Evolutionary conservation across 192 early-diverging fungal species (phyloP).

Genomic region (Backusella morwellensis): DNA sequence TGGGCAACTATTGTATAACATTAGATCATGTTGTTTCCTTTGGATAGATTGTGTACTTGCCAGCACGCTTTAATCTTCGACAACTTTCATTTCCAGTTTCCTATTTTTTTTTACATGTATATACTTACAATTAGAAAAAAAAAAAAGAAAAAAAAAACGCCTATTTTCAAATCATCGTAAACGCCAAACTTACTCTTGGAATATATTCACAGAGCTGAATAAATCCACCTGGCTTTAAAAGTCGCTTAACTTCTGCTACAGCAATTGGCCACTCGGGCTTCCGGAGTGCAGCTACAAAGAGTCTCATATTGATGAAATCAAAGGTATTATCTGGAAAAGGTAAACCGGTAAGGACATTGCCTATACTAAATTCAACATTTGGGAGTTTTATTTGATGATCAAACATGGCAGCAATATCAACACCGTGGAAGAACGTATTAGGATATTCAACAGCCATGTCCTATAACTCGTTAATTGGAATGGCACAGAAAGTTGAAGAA

Average conservation of each 20-base stretch:
- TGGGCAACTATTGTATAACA: neutral
- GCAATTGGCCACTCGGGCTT: slow-evolving; percentile 24
- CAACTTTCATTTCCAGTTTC: slow-evolving; percentile 8
- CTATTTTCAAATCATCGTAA: neutral
- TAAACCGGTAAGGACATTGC: slow-evolving; percentile 26
- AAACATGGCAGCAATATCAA: slow-evolving; percentile 39
- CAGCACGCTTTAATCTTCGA: neutral
- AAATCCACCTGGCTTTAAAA: slow-evolving; percentile 33
- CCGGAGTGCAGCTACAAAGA: slow-evolving; percentile 22
- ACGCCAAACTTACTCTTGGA: neutral
- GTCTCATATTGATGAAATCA: slow-evolving; percentile 37
- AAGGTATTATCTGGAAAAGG: slow-evolving; percentile 25
- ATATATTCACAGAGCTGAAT: slow-evolving; percentile 25
- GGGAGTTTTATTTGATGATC: slow-evolving; percentile 26
- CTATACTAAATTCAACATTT: slow-evolving; percentile 30
- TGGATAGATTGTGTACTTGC: neutral
- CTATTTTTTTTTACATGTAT: neutral
- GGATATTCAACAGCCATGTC: slow-evolving; percentile 41
- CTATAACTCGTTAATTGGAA: neutral
- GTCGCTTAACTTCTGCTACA: slow-evolving; percentile 21
- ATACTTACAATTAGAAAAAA: too few relatives aligned
- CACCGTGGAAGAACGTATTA: slow-evolving; percentile 14
- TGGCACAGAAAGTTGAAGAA: neutral
- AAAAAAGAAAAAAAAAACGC: neutral
- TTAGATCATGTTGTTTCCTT: neutral